Base-by-base conservation (phyloP, 768 basidiomycete genomes). In the Symmetrospora coprosmae region DNA sequence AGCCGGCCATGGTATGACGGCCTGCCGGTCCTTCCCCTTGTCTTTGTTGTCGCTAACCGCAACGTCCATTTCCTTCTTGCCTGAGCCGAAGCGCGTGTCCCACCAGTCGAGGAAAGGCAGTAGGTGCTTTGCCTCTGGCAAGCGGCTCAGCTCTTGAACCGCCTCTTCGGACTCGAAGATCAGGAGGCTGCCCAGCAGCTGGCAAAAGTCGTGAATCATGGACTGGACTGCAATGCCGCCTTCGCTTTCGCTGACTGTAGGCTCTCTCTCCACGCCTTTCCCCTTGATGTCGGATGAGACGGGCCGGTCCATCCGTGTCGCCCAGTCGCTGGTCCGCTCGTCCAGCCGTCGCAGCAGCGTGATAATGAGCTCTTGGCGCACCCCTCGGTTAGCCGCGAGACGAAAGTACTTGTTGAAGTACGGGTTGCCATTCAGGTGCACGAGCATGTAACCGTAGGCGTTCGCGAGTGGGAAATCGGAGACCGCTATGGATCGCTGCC, bases 131-230 rank as follows among this genome's bases (percentile, higher is more conserved):
- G 46, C 43, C 30, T 19, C 46, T 5, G 40, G 39, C 27, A 21
- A 16, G 7, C 28, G n/a, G 21, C 23, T 19, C 2, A 58, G 25
- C 16, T 41, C 40, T 27, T 23, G 19, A 4, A 58, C 40, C 9
- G 31, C 43, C 25, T 58, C 55, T 31, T 58, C 55, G 41, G 19
- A 23, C 13, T 58, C 31, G 25, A 58, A 58, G 11, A 58, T 39
- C 16, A 58, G 38, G n/a, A 58, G 40, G 14, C 55, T 46, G 14
- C 31, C 25, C 6, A 47, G 28, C 17, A 58, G 55, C 43, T 58
- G 55, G 37, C 55, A 58, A 23, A 41, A 58, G 27, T 58, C 55
- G 21, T 58, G 37, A 25, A 58, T 58, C 55, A 58, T 58, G 30
- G 55, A 58, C 13, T 25, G 33, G 2, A 58, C 31, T 19, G 38